Base-by-base conservation (phyloP, 805 yeast species). In the Blastobotrys chiropterorum region DNA sequence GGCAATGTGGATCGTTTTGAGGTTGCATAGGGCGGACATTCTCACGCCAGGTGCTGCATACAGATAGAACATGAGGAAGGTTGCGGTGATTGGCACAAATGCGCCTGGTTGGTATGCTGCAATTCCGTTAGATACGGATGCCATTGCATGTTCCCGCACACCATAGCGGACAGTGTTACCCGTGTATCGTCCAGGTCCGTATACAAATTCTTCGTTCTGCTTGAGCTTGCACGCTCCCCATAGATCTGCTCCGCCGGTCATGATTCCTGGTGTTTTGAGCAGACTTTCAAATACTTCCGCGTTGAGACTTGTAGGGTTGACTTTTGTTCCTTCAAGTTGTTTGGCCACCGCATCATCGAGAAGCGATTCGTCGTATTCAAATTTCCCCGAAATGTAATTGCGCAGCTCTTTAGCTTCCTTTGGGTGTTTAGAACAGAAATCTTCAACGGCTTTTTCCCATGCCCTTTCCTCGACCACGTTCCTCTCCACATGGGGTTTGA, bases 61-160 rank as follows among this genome's bases (percentile, higher is more conserved):
- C 17, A 58, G n/a, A 46, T 58, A 52, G 56, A 66, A 62, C 71
- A 72, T 2, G 50, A 59, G 66, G 61, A 71, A 72, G 0, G 76
- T 60, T 2, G 75, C 71, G 3, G 74, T 71, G 16, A 71, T 64
- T 1, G 75, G 74, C 49, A 72, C 64, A 56, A 72, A 66, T 16
- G 70, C 65, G 7, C 72, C 72, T 47, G 60, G 56, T 47, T 59
- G 56, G 55, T 53, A 71, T 72, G 41, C 76, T 64, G 45, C 73
- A 64, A 48, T 70, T 82, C 98, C 98, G 75, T 92, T 92, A 82
- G 90, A 80, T 71, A 90, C 85, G 59, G 97, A 96, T 74, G 96
- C 96, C 97, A 92, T 90, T 70, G 87, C 97, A 74, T 92, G 98
- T 79, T 92, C 98, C 76, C 98, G 85, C 58, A 92, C 95, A 81